Percentiles rank a stretch among this genome's conserved stretches.
Evolutionary conservation across 2,329 filamentous ascomycete genomes (phyloP).

Genomic region (Coniochaeta pulveracea): DNA sequence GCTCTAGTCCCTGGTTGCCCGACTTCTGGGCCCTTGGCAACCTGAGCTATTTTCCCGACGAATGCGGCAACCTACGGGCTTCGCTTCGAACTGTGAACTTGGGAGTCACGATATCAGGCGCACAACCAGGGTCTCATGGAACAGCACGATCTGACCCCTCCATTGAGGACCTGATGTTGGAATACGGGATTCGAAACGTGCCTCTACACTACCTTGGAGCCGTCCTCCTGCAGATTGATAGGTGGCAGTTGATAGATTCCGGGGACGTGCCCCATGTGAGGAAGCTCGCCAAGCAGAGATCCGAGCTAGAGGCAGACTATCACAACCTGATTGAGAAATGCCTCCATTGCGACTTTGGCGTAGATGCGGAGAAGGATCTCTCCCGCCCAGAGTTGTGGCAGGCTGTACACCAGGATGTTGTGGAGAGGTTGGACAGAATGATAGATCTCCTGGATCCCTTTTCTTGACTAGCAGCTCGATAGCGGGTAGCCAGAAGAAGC

Average conservation of each 20-base stretch:
- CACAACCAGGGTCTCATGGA: not conserved
- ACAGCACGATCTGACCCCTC: not conserved
- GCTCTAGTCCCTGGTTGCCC: not conserved
- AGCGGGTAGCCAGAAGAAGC: too few species aligned
- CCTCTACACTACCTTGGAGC: slow-evolving; percentile 16
- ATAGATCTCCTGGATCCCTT: not conserved
- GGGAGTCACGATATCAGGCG: not conserved
- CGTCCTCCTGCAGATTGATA: slow-evolving; percentile 16
- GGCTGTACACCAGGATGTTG: slow-evolving; percentile 2
- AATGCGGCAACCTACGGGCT: not conserved
- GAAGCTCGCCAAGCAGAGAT: not conserved
- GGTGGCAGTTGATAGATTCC: slow-evolving; percentile 11
- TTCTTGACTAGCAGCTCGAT: too few species aligned
- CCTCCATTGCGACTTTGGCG: slow-evolving; percentile 3
- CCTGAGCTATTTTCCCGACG: slow-evolving; percentile 1
- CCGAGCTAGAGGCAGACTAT: not conserved
- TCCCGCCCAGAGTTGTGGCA: not conserved
- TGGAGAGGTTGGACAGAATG: slow-evolving; percentile 2
- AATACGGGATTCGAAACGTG: slow-evolving; percentile 13
- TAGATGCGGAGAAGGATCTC: slow-evolving; percentile 1
- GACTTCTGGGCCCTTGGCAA: slow-evolving; percentile 1
- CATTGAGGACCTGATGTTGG: slow-evolving; percentile 8
- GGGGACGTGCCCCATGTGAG: slow-evolving; percentile 13
- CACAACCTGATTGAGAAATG: slow-evolving; percentile 1
- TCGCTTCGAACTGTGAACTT: slow-evolving; percentile 2